Conservation (phyloP, 768 basidiomycete genomes). For the Xerocomus potaroensis region DNA sequence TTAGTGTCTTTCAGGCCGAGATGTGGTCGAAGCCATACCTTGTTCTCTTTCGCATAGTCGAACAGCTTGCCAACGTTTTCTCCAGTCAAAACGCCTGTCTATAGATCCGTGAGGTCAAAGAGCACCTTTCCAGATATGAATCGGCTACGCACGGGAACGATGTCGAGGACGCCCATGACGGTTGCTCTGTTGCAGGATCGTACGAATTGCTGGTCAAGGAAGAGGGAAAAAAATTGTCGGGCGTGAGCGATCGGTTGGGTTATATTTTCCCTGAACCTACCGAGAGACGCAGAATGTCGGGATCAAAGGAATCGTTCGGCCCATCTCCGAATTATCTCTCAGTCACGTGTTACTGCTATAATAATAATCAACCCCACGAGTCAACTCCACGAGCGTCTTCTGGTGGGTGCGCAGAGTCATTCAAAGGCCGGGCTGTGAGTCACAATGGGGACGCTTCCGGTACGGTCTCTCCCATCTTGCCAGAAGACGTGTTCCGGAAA, state of each 20-base stretch:
- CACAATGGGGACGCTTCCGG: neutral
- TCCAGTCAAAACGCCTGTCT: constrained; percentile 95
- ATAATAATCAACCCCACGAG: too few relatives aligned
- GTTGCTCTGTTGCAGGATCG: constrained; percentile 8
- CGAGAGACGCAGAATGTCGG: constrained; percentile 1
- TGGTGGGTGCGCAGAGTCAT: neutral
- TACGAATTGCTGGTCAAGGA: constrained; percentile 8
- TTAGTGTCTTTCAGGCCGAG: constrained; percentile 1
- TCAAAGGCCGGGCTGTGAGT: neutral
- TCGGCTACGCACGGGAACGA: constrained; percentile 67
- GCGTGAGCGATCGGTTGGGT: neutral
- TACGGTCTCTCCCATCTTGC: neutral
- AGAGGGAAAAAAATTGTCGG: neutral
- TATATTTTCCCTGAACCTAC: constrained; percentile 10
- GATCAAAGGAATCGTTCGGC: neutral
- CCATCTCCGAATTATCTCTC: too few relatives aligned
- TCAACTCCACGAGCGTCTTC: too few relatives aligned
- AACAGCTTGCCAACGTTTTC: constrained; percentile 94
- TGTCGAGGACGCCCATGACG: constrained; percentile 78
- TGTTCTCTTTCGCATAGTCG: constrained; percentile 84
- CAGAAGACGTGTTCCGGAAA: constrained; percentile 6
- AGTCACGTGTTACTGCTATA: constrained; percentile 13
- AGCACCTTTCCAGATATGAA: neutral
- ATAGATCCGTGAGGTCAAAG: constrained; percentile 6
- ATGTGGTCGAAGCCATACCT: constrained; percentile 53